These are phyloP conservation scores for Saturnispora sekii DNA, from an alignment of 805 yeast genomes.

Conservation along the genomic window DNA sequence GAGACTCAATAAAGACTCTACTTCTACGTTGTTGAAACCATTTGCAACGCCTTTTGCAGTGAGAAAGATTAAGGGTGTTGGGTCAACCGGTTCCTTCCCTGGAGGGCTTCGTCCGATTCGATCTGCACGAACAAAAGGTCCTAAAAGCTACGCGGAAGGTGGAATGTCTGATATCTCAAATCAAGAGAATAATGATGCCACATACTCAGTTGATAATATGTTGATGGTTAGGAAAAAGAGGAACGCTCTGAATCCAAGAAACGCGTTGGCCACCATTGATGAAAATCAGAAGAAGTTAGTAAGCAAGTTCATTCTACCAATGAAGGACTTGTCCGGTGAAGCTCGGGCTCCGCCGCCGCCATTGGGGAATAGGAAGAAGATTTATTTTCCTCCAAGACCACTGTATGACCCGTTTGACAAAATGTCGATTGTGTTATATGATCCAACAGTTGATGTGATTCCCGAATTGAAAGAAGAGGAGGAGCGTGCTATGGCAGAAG, in stretches of 20 bases:
- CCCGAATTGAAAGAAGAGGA: constrained; percentile 26
- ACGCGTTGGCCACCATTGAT: constrained; percentile 34
- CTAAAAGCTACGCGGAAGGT: constrained; percentile 33
- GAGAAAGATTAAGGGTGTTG: too few relatives aligned
- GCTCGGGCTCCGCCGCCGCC: constrained; percentile 64
- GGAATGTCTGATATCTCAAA: constrained; percentile 21
- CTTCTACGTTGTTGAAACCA: constrained; percentile 50
- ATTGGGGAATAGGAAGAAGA: constrained; percentile 68
- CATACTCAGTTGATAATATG: constrained; percentile 15
- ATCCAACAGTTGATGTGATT: constrained; percentile 76
- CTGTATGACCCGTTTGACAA: constrained; percentile 93
- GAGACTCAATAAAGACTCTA: constrained; percentile 38
- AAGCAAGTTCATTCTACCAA: constrained; percentile 53
- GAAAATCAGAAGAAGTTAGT: constrained; percentile 33
- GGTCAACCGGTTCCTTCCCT: too few relatives aligned
- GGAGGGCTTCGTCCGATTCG: constrained; percentile 8
- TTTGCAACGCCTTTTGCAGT: constrained; percentile 51
- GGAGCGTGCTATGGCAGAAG: constrained; percentile 22
- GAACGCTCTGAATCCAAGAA: constrained; percentile 55
- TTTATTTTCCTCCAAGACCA: constrained; percentile 73
- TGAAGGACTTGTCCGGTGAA: constrained; percentile 30
- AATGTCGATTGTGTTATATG: constrained; percentile 88
- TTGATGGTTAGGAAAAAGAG: constrained; percentile 28
- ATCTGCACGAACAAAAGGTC: constrained; percentile 26
- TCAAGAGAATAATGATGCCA: constrained; percentile 13